Base-by-base conservation (phyloP, 352 stramenopile species). In the Nothophytophthora sp. region DNA sequence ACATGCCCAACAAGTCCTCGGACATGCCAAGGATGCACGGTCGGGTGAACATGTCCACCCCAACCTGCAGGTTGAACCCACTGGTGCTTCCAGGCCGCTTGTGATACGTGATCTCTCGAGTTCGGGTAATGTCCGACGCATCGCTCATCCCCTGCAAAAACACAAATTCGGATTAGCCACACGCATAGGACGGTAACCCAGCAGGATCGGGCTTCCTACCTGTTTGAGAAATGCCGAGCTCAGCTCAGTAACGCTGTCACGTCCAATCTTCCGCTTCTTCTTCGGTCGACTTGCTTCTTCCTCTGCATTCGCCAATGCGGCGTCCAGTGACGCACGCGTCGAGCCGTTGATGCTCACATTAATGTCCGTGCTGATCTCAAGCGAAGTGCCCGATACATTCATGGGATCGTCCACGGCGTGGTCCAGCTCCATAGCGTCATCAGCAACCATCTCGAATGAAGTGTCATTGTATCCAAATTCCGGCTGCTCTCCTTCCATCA, bases 231-330 rank as follows among this genome's bases (percentile, higher is more conserved):
- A 66, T 2, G 74, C 50, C n/a, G 83, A 90, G 24, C 68, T 90
- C 13, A 96, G 54, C 47, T 96, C 80, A 5, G 80, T 96, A 16
- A 88, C 73, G 13, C 63, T 90, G 51, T 95, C 86, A 18, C 81
- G 86, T 29, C 63, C 72, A 29, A 95, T 86, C 40, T 88, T 89
- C 13, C 86, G 81, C 60, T 92, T 92, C 65, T 92, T 95, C 48
- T 78, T 86, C 20, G 79, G 80, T 23, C 72, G 69, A 0, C 50
- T 55, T 3, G 57, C 44, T 36, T 72, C 61, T 27, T 79, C 67
- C 28, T 85, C 68, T 7, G 70, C 63, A 47, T 73, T 75, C 0
- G 48, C 63, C 32, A 91, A 55, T 5, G 73, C 78, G 10, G 67
- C 63, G 38, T 92, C 81, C 40, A 93, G 73, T 18, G 86, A 93